Evolutionary conservation across 176 grass and related monocot species (phyloP), one percentile per base, ranked within the genome.

Genomic region (Oropetium thomaeum): DNA sequence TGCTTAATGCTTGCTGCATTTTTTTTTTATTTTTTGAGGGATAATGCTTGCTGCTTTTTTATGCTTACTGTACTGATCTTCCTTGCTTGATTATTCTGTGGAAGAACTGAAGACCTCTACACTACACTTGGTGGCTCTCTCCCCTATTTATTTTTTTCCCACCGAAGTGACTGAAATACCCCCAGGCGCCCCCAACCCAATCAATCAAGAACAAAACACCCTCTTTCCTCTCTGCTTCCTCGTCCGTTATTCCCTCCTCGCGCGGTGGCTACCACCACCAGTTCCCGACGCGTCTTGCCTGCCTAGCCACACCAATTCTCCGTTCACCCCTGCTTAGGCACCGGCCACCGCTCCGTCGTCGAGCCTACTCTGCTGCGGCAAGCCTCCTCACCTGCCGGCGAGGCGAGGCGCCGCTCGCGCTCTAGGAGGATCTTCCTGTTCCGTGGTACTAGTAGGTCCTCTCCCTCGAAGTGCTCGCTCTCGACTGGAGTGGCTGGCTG

Each of bases 191-290:
- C 23, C 23, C 53, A 27, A 27, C 10, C 26, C 53, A 27, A 27
- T 4, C 26, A 27, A 27, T 29, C 55, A 28, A 59, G 26, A 28
- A 2, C 55, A 30, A 62, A 38, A 35, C 69, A 71, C 17, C 73
- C 57, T 44, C 39, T 75, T 34, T 75, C 58, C 57, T 62, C 73
- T 48, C 58, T 58, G 16, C 58, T 23, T 29, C 8, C 57, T 59
- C 57, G 25, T 59, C 55, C 55, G 13, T 59, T 12, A 14, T 29
- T 59, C 27, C 6, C 3, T 52, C 53, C 55, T 16, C 55, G 4
- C 55, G 25, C 11, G 10, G 71, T 28, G 43, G 67, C 19, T 28
- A 19, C 42, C 42, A 29, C 71, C n/a, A 55, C 51, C 31, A 19
- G 1, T 58, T 5, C 9, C 9, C 53, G 40, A 43, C 71, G 12